Conservation (phyloP, 1,139 yeast species). For the Hansenula lynferdii region DNA sequence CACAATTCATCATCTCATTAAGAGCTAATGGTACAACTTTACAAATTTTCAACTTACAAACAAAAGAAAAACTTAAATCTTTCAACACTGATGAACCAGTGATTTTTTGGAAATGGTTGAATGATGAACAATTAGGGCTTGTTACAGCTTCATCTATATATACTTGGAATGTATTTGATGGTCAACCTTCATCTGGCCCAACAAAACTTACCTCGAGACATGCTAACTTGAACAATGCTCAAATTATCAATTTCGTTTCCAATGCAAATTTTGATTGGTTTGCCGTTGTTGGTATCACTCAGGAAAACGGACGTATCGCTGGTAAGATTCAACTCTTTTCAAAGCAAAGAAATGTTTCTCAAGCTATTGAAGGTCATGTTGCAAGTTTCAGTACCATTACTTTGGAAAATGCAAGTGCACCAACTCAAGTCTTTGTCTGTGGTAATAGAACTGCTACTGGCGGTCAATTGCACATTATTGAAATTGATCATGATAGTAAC, state of each 20-base stretch:
- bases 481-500: slow-evolving; percentile 89
- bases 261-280: slow-evolving; percentile 87
- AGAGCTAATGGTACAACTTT: slow-evolving; percentile 96
- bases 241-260: slow-evolving; percentile 86
- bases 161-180: slow-evolving; percentile 83
- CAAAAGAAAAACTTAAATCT: slow-evolving; percentile 87
- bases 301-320: slow-evolving; percentile 90
- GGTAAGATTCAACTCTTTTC: slow-evolving; percentile 95
- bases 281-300: slow-evolving; percentile 92
- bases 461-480: slow-evolving; percentile 86
- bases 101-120: slow-evolving; percentile 94
- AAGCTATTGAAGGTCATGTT: slow-evolving; percentile 97
- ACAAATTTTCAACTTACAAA: slow-evolving; percentile 86
- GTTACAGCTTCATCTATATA: slow-evolving; percentile 74
- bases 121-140: slow-evolving; percentile 69
- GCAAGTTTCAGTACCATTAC: slow-evolving; percentile 79
- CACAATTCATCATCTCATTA: slow-evolving; percentile 80
- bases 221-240: slow-evolving; percentile 71
- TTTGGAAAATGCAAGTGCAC: slow-evolving; percentile 67
- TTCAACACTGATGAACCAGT: slow-evolving; percentile 86
- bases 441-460: slow-evolving; percentile 77
- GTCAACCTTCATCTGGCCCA: slow-evolving; percentile 72
- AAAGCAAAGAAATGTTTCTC: slow-evolving; percentile 85
- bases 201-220: slow-evolving; percentile 79
- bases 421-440: slow-evolving; percentile 84